A percentile compares a stretch with the other conserved stretches of the same genome.
Evolutionary conservation across 2,329 filamentous ascomycete genomes (phyloP).

Genomic region (Ophiocordyceps camponoti-leonardi): DNA sequence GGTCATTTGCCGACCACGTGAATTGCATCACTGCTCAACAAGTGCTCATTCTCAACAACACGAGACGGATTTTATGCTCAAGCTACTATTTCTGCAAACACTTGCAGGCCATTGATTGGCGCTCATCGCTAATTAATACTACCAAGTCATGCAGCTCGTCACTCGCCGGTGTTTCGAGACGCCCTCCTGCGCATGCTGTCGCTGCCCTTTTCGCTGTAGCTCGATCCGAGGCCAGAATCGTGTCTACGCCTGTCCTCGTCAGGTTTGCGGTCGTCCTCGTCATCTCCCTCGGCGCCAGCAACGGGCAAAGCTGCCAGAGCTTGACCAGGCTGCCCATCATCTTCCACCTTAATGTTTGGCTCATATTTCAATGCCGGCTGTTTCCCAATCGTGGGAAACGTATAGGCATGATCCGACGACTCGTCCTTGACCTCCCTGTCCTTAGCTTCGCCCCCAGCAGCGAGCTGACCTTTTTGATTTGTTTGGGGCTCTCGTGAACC

Average conservation of each 20-base stretch:
- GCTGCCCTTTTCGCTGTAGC: conserved; percentile 23
- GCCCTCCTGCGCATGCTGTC: conserved; percentile 14
- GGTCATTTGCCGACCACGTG: not conserved
- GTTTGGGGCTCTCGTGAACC: conserved; percentile 3
- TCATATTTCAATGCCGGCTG: conserved; percentile 24
- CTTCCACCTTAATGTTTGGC: conserved; percentile 18
- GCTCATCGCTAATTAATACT: too few species aligned
- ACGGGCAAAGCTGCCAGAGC: conserved; percentile 16
- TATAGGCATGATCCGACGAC: conserved; percentile 23
- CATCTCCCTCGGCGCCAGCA: conserved; percentile 25
- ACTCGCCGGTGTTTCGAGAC: conserved; percentile 7
- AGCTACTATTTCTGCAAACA: not conserved
- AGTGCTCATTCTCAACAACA: not conserved
- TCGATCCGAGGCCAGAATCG: conserved; percentile 37
- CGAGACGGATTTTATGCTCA: not conserved
- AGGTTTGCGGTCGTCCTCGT: conserved; percentile 25
- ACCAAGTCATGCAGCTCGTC: too few species aligned
- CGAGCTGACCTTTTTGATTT: conserved; percentile 2
- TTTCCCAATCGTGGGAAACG: conserved; percentile 24
- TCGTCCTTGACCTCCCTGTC: conserved; percentile 11
- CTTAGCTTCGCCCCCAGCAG: conserved; percentile 7
- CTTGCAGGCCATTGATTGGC: too few species aligned
- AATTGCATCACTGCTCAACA: not conserved
- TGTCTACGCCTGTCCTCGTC: conserved; percentile 13
- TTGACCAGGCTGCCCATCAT: conserved; percentile 8